A percentile compares a stretch with the other conserved stretches of the same genome.
These are phyloP conservation scores for Aspergillus cejpii DNA, from an alignment of 2,329 filamentous ascomycete genomes.

Conservation along the genomic window DNA sequence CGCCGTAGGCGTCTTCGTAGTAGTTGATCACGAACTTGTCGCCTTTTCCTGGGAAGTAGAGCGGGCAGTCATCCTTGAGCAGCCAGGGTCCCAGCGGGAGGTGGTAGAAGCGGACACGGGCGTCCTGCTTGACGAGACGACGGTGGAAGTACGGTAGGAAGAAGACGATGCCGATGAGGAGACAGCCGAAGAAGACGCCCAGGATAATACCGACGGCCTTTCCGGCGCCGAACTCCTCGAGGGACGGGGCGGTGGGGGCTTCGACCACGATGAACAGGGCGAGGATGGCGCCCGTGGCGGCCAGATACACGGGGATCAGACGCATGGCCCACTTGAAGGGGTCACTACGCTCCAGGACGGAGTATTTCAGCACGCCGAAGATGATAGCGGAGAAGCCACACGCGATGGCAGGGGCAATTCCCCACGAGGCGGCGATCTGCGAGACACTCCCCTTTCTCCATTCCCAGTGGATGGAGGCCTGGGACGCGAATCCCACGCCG, in stretches of 20 bases:
- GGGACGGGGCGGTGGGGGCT: slow-evolving; percentile 19
- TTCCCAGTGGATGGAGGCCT: slow-evolving; percentile 20
- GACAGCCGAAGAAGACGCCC: slow-evolving; percentile 24
- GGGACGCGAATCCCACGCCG: slow-evolving; percentile 23
- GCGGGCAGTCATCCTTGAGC: slow-evolving; percentile 32
- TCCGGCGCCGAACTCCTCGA: slow-evolving; percentile 23
- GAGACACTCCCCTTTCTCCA: slow-evolving; percentile 43
- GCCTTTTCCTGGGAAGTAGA: slow-evolving; percentile 39
- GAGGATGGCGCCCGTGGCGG: slow-evolving; percentile 45
- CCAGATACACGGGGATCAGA: slow-evolving; percentile 46
- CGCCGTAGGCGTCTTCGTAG: slow-evolving; percentile 32
- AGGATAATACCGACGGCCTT: slow-evolving; percentile 23
- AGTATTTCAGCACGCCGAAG: slow-evolving; percentile 46
- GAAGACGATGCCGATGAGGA: slow-evolving; percentile 20
- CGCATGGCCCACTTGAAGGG: slow-evolving; percentile 47
- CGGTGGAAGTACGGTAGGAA: slow-evolving; percentile 26
- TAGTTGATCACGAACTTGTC: slow-evolving; percentile 37
- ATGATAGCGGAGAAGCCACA: slow-evolving; percentile 45
- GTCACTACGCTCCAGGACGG: slow-evolving; percentile 46
- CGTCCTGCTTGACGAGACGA: slow-evolving; percentile 21
- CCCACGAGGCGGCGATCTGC: slow-evolving; percentile 46
- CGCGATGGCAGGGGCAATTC: slow-evolving; percentile 46
- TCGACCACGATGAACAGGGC: slow-evolving; percentile 54
- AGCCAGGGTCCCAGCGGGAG: slow-evolving; percentile 39
- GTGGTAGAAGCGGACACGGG: slow-evolving; percentile 21